Evolutionary conservation across 176 grass and related monocot species (phyloP).

Genomic region (Panicum miliaceum): DNA sequence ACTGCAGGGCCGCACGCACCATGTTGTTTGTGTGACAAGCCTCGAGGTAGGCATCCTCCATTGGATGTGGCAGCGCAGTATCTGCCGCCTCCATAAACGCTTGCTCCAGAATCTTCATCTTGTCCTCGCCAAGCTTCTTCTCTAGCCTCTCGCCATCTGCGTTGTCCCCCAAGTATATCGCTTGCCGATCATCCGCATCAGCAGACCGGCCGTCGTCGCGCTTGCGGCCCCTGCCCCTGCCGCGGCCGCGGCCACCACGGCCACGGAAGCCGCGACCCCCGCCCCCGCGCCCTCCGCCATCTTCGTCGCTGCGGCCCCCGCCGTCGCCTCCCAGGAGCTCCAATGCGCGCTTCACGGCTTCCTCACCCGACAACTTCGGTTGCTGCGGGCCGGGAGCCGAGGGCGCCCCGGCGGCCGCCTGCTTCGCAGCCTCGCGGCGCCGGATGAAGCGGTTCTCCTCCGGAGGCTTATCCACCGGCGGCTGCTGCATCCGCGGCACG

Average conservation of each 20-base stretch:
- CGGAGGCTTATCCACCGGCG: background rate
- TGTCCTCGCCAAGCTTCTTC: conserved; percentile 64
- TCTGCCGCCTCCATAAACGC: conserved; percentile 55
- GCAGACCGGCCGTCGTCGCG: background rate
- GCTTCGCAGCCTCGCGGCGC: conserved; percentile 31
- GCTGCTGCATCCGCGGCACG: conserved; percentile 36
- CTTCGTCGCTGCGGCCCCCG: background rate
- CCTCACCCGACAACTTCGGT: conserved; percentile 50
- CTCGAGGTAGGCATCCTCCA: conserved; percentile 40
- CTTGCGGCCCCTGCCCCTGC: background rate
- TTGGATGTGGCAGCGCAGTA: conserved; percentile 42
- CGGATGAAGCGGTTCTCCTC: conserved; percentile 71
- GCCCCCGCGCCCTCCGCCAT: conserved; percentile 12
- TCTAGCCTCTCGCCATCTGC: conserved; percentile 64
- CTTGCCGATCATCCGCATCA: conserved; percentile 2
- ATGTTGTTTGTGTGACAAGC: conserved; percentile 70
- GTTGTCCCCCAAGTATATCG: conserved; percentile 41
- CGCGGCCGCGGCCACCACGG: conserved; percentile 13
- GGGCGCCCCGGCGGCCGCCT: background rate
- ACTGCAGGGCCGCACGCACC: conserved; percentile 41
- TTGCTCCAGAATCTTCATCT: conserved; percentile 50
- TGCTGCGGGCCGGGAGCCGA: conserved; percentile 1
- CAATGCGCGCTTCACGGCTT: conserved; percentile 62
- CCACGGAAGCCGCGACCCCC: conserved; percentile 34
- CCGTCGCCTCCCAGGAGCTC: conserved; percentile 59